These are phyloP conservation scores for Claviceps purpurea DNA, from an alignment of 2,329 filamentous ascomycete genomes.

Conservation along the genomic window DNA sequence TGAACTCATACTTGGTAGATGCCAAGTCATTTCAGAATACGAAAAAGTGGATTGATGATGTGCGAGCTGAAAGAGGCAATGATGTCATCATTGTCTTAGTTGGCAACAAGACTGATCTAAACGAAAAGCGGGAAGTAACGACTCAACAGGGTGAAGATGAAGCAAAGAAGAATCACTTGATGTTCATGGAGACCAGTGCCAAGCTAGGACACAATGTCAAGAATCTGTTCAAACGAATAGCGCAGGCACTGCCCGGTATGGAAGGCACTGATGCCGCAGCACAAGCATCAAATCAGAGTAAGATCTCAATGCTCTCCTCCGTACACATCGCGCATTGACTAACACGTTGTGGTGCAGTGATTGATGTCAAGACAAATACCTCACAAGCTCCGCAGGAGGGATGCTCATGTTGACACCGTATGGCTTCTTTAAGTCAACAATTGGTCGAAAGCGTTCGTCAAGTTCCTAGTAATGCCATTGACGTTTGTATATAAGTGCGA, in stretches of 20 bases:
- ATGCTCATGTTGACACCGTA: conserved; percentile 32
- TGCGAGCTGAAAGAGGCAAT: conserved; percentile 88
- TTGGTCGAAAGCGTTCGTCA: neutral
- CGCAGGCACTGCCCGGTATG: conserved; percentile 94
- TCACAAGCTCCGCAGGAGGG: conserved; percentile 58
- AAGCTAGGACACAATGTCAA: conserved; percentile 98
- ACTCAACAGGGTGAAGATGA: conserved; percentile 95
- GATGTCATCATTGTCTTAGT: conserved; percentile 98
- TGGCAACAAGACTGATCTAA: conserved; percentile 97
- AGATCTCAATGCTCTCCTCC: conserved; percentile 20
- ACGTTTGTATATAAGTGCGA: neutral
- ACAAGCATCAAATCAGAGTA: conserved; percentile 64
- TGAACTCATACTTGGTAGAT: conserved; percentile 31
- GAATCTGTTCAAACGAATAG: conserved; percentile 92
- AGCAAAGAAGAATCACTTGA: conserved; percentile 92
- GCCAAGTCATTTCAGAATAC: conserved; percentile 98
- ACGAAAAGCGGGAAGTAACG: conserved; percentile 95
- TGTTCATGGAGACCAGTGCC: conserved; percentile 98
- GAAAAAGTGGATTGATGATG: conserved; percentile 98
- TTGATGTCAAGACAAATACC: conserved; percentile 78
- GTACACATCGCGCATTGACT: conserved; percentile 5
- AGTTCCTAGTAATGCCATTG: neutral
- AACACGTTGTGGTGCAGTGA: conserved; percentile 46
- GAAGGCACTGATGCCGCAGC: conserved; percentile 74
- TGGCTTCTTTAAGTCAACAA: neutral